Evolutionary conservation across 108 stramenopile genomes (phyloP), one percentile per base, ranked within the genome.

Genomic region (Cyclotella baltica): DNA sequence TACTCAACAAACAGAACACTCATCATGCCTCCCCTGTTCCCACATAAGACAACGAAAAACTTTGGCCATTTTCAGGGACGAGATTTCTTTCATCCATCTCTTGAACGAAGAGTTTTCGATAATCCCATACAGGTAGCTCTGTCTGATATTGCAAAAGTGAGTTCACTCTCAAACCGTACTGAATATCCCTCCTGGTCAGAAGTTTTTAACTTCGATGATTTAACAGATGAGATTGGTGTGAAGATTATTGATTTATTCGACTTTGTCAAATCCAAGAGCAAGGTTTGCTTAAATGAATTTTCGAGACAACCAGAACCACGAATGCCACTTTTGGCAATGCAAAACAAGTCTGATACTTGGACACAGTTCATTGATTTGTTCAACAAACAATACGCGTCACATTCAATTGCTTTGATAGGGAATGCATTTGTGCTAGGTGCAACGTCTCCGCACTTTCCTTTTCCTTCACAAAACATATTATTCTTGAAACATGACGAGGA

Each of bases 131-230:
- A n/a, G n/a, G n/a, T n/a, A n/a, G n/a, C n/a, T n/a, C n/a, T n/a
- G n/a, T n/a, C n/a, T n/a, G n/a, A n/a, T n/a, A n/a, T n/a, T n/a
- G n/a, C n/a, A n/a, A n/a, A n/a, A n/a, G n/a, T n/a, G n/a, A n/a
- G n/a, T n/a, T n/a, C n/a, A n/a, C n/a, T n/a, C n/a, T n/a, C n/a
- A n/a, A n/a, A n/a, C n/a, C n/a, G n/a, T n/a, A n/a, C n/a, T n/a
- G 53, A 55, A 23, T 55, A 16, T 55, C 53, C 53, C 10, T 55
- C 53, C 53, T 55, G 53, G 53, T 55, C 53, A 19, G 53, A 55
- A 20, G 19, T 55, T n/a, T 6, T 55, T 5, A 55, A 55, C 53
- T 55, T 55, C 18, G n/a, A 55, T n/a, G 22, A 19, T 16, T 19
- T 55, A 20, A n/a, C 53, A n/a, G 19, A 20, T 20, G 5, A 20